Evolutionary conservation across 1,284 basidiomycete species (phyloP).

Genomic region (Ustilago sp.): DNA sequence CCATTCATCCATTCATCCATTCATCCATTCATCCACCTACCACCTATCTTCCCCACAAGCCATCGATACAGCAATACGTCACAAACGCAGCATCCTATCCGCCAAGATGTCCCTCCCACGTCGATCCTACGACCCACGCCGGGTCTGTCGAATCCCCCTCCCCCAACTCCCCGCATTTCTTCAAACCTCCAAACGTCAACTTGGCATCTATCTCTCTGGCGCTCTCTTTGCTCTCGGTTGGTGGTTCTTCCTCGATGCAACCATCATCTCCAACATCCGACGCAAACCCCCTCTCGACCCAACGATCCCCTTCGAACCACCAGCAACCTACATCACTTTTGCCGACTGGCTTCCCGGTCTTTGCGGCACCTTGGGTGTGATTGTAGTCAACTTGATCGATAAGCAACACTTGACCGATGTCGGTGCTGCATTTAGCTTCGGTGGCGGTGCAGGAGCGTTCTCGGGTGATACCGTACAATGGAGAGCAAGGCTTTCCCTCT

Average conservation of each 20-base stretch:
- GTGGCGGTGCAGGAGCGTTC: conserved; percentile 71
- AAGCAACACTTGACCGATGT: conserved; percentile 83
- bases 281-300: conserved; percentile 78
- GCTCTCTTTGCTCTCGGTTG: conserved; percentile 91
- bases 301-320: conserved; percentile 77
- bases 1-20: conserved; percentile 9
- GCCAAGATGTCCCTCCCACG: conserved; percentile 76
- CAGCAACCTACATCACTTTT: conserved; percentile 87
- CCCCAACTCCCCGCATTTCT: conserved; percentile 69
- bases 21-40: conserved; percentile 3
- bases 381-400: conserved; percentile 93
- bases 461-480: conserved; percentile 79
- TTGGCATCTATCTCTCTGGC: conserved; percentile 91
- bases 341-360: conserved; percentile 96
- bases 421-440: conserved; percentile 57
- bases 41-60: not conserved
- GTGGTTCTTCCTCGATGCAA: conserved; percentile 96
- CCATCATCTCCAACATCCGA: conserved; percentile 77
- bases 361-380: conserved; percentile 91
- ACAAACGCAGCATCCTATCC: too few relatives aligned
- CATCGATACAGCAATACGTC: not conserved
- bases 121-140: conserved; percentile 85
- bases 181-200: conserved; percentile 77
- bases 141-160: conserved; percentile 77
- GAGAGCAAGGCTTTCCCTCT: conserved; percentile 88